Conservation (phyloP, 2,329 filamentous ascomycete genomes). For the Coniochaeta ligniaria region DNA sequence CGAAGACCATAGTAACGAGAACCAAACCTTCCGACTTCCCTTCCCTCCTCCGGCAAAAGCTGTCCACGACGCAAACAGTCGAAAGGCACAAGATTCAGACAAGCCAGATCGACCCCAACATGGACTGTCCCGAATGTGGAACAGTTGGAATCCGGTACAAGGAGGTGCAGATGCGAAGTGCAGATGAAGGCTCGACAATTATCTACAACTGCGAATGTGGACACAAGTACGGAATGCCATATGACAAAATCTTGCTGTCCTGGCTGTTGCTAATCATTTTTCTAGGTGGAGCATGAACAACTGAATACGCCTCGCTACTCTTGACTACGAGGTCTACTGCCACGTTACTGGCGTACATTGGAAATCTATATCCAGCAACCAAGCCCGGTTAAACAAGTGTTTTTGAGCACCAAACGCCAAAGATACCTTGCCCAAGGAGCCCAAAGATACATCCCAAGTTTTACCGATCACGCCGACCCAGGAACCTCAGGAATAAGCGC, state of each 20-base stretch:
- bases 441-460: slow-evolving; percentile 2
- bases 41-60: slow-evolving; percentile 78
- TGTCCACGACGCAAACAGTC: slow-evolving; percentile 78
- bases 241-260: neutral
- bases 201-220: slow-evolving; percentile 88
- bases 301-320: slow-evolving; percentile 4
- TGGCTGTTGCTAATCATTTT: neutral
- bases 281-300: slow-evolving; percentile 14
- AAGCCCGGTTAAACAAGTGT: neutral
- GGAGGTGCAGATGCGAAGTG: slow-evolving; percentile 78
- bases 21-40: slow-evolving; percentile 91
- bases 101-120: slow-evolving; percentile 52
- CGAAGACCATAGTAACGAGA: slow-evolving; percentile 69
- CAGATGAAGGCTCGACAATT: slow-evolving; percentile 90
- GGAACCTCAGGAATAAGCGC: slow-evolving; percentile 70
- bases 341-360: neutral
- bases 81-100: slow-evolving; percentile 71
- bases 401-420: slow-evolving; percentile 5
- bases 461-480: slow-evolving; percentile 20
- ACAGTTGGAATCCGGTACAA: slow-evolving; percentile 77
- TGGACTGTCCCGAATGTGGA: slow-evolving; percentile 77
- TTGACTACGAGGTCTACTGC: neutral
- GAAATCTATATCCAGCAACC: neutral
- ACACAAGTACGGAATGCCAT: slow-evolving; percentile 53
- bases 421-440: neutral